These are phyloP conservation scores for Hansfordia pulvinata DNA, from an alignment of 2,329 filamentous ascomycete species.

Conservation along the genomic window DNA sequence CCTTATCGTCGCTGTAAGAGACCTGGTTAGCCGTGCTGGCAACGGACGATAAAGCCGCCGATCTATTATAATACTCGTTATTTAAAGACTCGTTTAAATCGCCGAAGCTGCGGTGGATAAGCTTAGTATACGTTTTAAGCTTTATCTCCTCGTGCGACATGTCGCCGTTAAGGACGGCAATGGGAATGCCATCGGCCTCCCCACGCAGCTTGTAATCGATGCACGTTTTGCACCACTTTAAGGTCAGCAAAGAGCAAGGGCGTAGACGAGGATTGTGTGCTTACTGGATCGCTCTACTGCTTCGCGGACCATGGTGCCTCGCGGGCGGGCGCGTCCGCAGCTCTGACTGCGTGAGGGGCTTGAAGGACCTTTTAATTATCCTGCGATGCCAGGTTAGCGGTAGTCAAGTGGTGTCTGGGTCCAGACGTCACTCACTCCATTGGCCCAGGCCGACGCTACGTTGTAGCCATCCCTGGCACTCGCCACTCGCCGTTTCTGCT, in stretches of 20 bases:
- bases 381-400: no score
- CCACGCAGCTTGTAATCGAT: conserved; percentile 15
- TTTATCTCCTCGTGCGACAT: conserved; percentile 2
- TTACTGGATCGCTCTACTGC: conserved; percentile 14
- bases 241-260: conserved; percentile 2
- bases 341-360: no score
- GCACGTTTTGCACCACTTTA: conserved; percentile 21
- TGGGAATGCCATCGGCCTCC: conserved; percentile 11
- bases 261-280: conserved; percentile 5
- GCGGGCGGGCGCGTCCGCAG: no score
- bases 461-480: no score
- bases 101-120: neutral
- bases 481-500: no score
- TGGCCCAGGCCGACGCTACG: no score
- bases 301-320: no score
- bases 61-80: no score
- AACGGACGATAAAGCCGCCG: neutral
- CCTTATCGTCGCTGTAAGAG: conserved; percentile 2
- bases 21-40: neutral
- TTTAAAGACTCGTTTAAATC: conserved; percentile 1
- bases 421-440: no score
- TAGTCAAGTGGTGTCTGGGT: no score
- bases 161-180: conserved; percentile 8
- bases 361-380: no score
- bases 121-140: no score